Percentiles rank a stretch among this genome's conserved stretches.
Conservation (phyloP, 2,329 filamentous ascomycete genomes). For the Apiospora saccharicola region DNA sequence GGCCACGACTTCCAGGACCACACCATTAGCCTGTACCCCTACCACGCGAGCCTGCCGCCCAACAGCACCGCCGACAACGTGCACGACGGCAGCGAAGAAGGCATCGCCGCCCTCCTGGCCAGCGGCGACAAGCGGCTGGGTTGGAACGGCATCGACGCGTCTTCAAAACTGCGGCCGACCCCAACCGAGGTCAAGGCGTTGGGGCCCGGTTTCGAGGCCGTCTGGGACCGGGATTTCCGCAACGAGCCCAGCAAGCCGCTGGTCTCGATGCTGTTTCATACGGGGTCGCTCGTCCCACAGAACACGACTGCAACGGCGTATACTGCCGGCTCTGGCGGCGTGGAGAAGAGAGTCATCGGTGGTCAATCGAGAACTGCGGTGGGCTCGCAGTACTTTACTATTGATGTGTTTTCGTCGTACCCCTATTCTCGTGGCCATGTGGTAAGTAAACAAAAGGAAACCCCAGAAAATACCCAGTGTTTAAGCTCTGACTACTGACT, state of each 20-base stretch:
- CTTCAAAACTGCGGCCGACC: conserved; percentile 59
- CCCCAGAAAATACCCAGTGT: too few relatives aligned
- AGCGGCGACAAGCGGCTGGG: conserved; percentile 49
- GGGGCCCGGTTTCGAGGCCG: conserved; percentile 56
- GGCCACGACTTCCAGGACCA: conserved; percentile 59
- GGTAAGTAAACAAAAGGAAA: neutral
- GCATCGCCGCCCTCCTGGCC: conserved; percentile 34
- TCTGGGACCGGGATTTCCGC: conserved; percentile 59
- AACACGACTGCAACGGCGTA: too few relatives aligned
- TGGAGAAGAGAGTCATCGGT: conserved; percentile 29
- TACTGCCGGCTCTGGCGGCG: too few relatives aligned
- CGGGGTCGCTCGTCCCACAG: neutral
- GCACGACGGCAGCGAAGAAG: conserved; percentile 33
- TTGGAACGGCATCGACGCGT: conserved; percentile 61
- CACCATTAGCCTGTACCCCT: conserved; percentile 58
- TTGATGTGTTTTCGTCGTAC: conserved; percentile 62
- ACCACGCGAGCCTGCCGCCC: conserved; percentile 51
- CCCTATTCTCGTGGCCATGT: conserved; percentile 62
- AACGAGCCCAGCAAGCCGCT: conserved; percentile 49
- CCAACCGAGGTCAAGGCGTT: conserved; percentile 56
- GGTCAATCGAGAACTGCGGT: conserved; percentile 29
- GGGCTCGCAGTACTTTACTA: conserved; percentile 55
- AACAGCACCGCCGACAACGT: conserved; percentile 52
- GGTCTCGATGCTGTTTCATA: conserved; percentile 43
- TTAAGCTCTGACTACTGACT: neutral